Base-by-base conservation (phyloP, 1,284 basidiomycete species). In the Papiliotrema flavescens region DNA sequence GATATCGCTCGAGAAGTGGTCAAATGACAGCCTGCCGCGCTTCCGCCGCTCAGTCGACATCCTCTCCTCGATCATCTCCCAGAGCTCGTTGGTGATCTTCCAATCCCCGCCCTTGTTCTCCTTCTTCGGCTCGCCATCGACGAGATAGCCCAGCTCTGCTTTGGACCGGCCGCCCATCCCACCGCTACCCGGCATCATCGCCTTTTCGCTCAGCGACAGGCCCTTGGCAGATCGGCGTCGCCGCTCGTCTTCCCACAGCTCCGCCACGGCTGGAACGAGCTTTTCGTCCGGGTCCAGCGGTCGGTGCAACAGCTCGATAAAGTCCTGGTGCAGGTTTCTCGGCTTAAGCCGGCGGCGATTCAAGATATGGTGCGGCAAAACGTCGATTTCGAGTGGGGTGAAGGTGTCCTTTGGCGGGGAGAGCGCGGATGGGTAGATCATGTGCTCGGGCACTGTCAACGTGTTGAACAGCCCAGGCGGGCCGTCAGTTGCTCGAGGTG, bases 231-330 rank as follows among this genome's bases (percentile, higher is more conserved):
- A 69, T 17, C 94, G 80, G 3, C 92, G 83, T 11, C 80, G 79
- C 11, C 87, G 84, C 71, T 98, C 95, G 63, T 96, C 92, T 52
- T 94, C 89, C 95, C 95, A 98, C 1, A 98, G 80, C 71, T 96
- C 94, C 51, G 87, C 85, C 50, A 98, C 86, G 63, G 90, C 87
- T 26, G 86, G 81, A 0, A 98, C 89, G 23, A 96, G 82, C 48
- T 90, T 91, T 61, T 90, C 88, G 15, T 81, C 71, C 2, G 85
- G 80, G 19, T 57, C 79, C 7, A 77, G 57, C 0, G 71, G 71
- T n/a, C 64, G 80, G 71, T 53, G 80, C 71, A 63, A 84, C 79
- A 69, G 87, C 83, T 80, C 79, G 52, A 81, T 70, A 47, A 91
- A 82, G 59, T 83, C 83, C 70, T 89, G 83, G 62, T 95, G 91